Percentiles rank a stretch among this genome's conserved stretches.
Evolutionary conservation across 2,329 filamentous ascomycete species (phyloP).

Genomic region (Paradendryphiella salina): DNA sequence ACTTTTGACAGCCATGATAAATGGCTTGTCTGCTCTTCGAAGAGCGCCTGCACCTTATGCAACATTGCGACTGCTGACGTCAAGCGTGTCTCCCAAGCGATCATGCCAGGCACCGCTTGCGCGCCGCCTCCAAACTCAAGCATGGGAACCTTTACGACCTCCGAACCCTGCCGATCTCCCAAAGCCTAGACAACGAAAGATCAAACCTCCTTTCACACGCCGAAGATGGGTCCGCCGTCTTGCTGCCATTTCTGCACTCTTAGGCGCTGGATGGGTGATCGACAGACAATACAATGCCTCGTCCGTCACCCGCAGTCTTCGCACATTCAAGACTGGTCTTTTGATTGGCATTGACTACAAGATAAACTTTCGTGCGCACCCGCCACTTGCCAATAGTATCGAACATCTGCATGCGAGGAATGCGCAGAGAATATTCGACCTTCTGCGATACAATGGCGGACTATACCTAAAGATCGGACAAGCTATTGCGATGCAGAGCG

Average conservation of each 20-base stretch:
- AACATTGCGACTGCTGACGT: slow-evolving; percentile 27
- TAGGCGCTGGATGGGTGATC: slow-evolving; percentile 66
- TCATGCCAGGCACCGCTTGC: slow-evolving; percentile 20
- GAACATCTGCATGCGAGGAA: slow-evolving; percentile 80
- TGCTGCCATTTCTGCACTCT: slow-evolving; percentile 61
- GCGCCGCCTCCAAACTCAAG: slow-evolving; percentile 38
- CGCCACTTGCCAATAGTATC: slow-evolving; percentile 72
- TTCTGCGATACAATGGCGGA: slow-evolving; percentile 85
- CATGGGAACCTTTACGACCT: slow-evolving; percentile 58
- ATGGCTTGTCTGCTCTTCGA: slow-evolving; percentile 44
- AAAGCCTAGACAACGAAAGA: slow-evolving; percentile 51
- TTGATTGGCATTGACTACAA: slow-evolving; percentile 92
- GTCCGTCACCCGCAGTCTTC: slow-evolving; percentile 73
- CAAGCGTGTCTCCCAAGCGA: slow-evolving; percentile 15
- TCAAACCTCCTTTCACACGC: slow-evolving; percentile 70
- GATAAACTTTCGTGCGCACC: slow-evolving; percentile 85
- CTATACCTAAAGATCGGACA: slow-evolving; percentile 97
- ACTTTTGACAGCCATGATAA: slow-evolving; percentile 41
- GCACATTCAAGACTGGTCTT: slow-evolving; percentile 79
- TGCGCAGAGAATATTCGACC: slow-evolving; percentile 77
- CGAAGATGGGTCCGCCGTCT: slow-evolving; percentile 79
- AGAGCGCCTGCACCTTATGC: slow-evolving; percentile 33
- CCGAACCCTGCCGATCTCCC: slow-evolving; percentile 80
- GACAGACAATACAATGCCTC: slow-evolving; percentile 80
- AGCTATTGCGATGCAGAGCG: slow-evolving; percentile 97